Base-by-base conservation (phyloP, 2,329 filamentous ascomycete genomes). In the Calonectria pseudoturangicola region DNA sequence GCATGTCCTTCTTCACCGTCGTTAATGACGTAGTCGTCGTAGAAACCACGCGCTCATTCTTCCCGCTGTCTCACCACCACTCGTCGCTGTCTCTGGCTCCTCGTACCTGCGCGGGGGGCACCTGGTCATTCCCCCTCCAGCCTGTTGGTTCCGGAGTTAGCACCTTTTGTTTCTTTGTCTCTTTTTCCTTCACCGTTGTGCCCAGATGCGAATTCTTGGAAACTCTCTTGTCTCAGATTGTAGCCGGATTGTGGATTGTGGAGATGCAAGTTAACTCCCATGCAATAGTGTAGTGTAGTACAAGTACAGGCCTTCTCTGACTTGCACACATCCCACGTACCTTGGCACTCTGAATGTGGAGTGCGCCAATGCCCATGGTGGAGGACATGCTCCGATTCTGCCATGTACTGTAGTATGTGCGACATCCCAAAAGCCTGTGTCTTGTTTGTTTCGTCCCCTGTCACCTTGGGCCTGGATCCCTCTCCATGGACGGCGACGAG, bases 11-110 rank as follows among this genome's bases (percentile, higher is more conserved):
- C 51, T 66, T 72, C 71, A 36, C 33, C 33, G 56, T 71, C 70
- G 54, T 72, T 73, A 79, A 79, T 79, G 77, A 79, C 77, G 77
- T 79, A 79, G 75, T 79, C 75, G 77, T 76, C 77, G 76, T 72
- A 75, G 77, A 73, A 79, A 79, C 77, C 75, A 79, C 71, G 77
- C 73, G 68, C 75, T 68, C 76, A 76, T 79, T 77, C 75, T 77
- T 76, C 64, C n/a, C 71, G 54, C 9, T 71, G 77, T 79, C 77
- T 78, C 77, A 78, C 75, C 76, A 79, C 74, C 47, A 36, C 10
- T 36, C 68, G 30, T 18, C 45, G 43, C n/a, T 65, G 27, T 16
- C 45, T 47, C 68, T 48, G 41, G 33, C 33, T 36, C 39, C 33
- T 30, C 47, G 48, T 68, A 27, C 64, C 64, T 68, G 56, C 56